Conservation (phyloP, 495 filamentous ascomycete genomes). For the Oidiodendron maius region DNA sequence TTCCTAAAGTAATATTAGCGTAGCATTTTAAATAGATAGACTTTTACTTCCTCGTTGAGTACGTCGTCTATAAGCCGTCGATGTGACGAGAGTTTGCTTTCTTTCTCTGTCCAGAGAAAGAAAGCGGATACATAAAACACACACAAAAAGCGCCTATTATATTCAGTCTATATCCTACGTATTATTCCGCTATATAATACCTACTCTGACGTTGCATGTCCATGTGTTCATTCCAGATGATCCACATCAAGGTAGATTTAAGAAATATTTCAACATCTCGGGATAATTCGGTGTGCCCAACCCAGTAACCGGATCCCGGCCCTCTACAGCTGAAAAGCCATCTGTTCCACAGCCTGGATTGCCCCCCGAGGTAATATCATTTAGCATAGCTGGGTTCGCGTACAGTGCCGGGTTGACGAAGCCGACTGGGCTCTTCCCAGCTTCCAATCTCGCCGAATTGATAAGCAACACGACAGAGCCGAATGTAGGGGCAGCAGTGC, state of each 20-base stretch:
- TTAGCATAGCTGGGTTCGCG: slow-evolving; percentile 37
- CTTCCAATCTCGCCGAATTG: slow-evolving; percentile 42
- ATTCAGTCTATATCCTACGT: no score
- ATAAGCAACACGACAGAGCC: slow-evolving; percentile 38
- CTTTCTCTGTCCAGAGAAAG: no score
- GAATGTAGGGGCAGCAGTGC: slow-evolving; percentile 29
- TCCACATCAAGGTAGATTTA: slow-evolving; percentile 22
- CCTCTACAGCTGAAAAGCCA: slow-evolving; percentile 45
- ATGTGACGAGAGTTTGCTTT: no score
- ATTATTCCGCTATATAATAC: no score
- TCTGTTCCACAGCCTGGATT: slow-evolving; percentile 43
- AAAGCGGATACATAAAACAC: no score
- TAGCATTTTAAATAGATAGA: no score
- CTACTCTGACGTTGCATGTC: no score
- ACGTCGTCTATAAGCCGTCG: no score
- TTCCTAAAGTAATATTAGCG: no score
- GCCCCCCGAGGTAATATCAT: slow-evolving; percentile 43
- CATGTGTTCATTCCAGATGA: background rate
- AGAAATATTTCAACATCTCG: slow-evolving; percentile 39
- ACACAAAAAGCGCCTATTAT: no score
- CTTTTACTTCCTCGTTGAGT: no score
- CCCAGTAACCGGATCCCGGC: slow-evolving; percentile 59
- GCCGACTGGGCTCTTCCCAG: slow-evolving; percentile 43
- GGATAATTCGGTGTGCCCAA: slow-evolving; percentile 50
- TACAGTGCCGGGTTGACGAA: slow-evolving; percentile 51